Percentiles rank a stretch among this genome's conserved stretches.
phyloP scores from a whole-genome alignment of 345 rosid species.

The Camelina hispida region DNA sequence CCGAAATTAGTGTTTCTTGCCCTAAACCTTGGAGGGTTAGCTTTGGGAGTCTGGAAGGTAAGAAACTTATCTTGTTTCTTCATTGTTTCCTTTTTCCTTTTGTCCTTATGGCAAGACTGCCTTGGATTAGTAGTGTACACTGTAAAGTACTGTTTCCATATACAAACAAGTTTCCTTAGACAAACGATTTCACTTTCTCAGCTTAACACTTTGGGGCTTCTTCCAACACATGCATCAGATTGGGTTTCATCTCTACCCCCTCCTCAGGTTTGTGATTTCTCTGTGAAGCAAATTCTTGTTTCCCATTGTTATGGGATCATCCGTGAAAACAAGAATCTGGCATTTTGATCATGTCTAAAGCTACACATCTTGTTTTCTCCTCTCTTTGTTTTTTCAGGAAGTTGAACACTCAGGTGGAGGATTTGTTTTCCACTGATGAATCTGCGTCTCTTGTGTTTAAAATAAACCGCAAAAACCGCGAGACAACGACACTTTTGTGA shows the following conservation, averaged over 20 bases:
- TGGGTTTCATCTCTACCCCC: slow-evolving; percentile 99
- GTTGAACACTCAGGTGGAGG: slow-evolving; percentile 96
- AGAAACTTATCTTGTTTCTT: slow-evolving; percentile 28
- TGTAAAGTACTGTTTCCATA: slow-evolving; percentile 8
- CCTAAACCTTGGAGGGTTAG: slow-evolving; percentile 90
- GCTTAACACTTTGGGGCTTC: slow-evolving; percentile 97
- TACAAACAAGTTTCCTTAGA: background rate
- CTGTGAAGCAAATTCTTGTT: background rate
- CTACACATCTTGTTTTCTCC: background rate
- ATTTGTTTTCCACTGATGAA: slow-evolving; percentile 50
- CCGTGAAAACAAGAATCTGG: slow-evolving; percentile 4
- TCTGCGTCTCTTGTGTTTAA: slow-evolving; percentile 13
- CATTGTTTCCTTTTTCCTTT: background rate
- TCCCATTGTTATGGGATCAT: background rate
- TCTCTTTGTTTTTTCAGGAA: slow-evolving; percentile 58
- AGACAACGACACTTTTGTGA: slow-evolving; percentile 26
- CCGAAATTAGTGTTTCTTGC: slow-evolving; percentile 94
- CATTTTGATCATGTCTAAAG: slow-evolving; percentile 11
- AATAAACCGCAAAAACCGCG: slow-evolving; percentile 20
- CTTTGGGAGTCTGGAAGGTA: slow-evolving; percentile 98
- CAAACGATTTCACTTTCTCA: slow-evolving; percentile 47
- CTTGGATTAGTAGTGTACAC: background rate
- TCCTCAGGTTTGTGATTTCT: slow-evolving; percentile 66
- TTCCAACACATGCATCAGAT: slow-evolving; percentile 98
- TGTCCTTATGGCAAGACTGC: background rate